Conservation (phyloP, 179 eudicot species). For the Silene noctiflora region DNA sequence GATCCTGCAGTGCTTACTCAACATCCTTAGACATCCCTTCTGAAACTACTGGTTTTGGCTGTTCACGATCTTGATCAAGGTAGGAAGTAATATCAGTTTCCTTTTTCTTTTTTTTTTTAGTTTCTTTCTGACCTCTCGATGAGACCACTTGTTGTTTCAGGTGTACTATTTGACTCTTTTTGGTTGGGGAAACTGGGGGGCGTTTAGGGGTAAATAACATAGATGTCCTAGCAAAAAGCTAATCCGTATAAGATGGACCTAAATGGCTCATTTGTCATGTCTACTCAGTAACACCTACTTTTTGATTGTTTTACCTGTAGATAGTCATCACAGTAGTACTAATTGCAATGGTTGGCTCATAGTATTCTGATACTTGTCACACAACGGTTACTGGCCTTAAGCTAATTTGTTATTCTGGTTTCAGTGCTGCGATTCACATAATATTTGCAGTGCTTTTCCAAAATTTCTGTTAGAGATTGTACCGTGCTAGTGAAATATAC, state of each 20-base stretch:
- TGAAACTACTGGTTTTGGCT: conserved; percentile 38
- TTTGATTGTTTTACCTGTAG: background rate
- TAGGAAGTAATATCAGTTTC: conserved; percentile 16
- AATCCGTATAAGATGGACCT: background rate
- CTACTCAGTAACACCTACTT: background rate
- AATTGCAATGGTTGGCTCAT: background rate
- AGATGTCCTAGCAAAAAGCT: background rate
- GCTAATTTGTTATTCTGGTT: no score
- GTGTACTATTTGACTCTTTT: background rate
- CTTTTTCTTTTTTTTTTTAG: background rate
- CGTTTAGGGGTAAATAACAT: background rate
- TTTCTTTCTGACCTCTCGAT: no score
- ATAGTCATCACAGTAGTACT: no score
- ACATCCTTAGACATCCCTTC: conserved; percentile 38
- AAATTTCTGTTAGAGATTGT: background rate
- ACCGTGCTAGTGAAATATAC: background rate
- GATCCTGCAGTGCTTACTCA: conserved; percentile 46
- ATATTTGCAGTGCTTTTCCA: background rate
- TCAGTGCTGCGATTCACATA: background rate
- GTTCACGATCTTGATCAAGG: conserved; percentile 28
- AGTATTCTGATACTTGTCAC: background rate
- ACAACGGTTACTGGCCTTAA: background rate
- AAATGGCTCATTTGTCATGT: background rate
- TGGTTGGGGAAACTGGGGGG: background rate
- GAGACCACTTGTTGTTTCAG: background rate